Evolutionary conservation across 1,139 yeast genomes (phyloP).

Genomic region (Kodamaea suecica): DNA sequence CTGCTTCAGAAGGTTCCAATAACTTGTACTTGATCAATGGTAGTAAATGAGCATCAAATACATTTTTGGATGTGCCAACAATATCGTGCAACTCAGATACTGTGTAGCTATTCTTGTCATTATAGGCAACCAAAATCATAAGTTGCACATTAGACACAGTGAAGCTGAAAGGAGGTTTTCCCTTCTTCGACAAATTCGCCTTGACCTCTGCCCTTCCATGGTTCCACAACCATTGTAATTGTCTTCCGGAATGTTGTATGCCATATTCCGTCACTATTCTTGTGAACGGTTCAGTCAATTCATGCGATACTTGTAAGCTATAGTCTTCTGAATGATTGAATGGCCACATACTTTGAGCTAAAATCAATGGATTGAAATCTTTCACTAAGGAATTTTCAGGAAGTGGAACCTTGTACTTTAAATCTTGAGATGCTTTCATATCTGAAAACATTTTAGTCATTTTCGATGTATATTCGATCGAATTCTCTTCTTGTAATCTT

Average conservation of each 20-base stretch:
- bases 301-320: slow-evolving; percentile 44
- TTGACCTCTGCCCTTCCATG: slow-evolving; percentile 89
- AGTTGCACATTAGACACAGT: slow-evolving; percentile 84
- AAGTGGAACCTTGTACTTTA: slow-evolving; percentile 60
- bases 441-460: slow-evolving; percentile 97
- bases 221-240: slow-evolving; percentile 94
- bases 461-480: slow-evolving; percentile 88
- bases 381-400: slow-evolving; percentile 37
- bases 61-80: slow-evolving; percentile 65
- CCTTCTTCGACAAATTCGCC: slow-evolving; percentile 81
- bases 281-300: slow-evolving; percentile 61
- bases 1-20: slow-evolving; percentile 53
- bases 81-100: slow-evolving; percentile 59
- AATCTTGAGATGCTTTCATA: slow-evolving; percentile 79
- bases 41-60: slow-evolving; percentile 69
- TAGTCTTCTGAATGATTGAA: slow-evolving; percentile 47
- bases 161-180: slow-evolving; percentile 78
- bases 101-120: slow-evolving; percentile 58
- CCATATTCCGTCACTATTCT: slow-evolving; percentile 68
- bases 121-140: slow-evolving; percentile 78
- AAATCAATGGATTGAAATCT: slow-evolving; percentile 71
- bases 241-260: slow-evolving; percentile 79
- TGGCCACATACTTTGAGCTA: slow-evolving; percentile 94
- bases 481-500: slow-evolving; percentile 84
- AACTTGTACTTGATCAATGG: slow-evolving; percentile 81